Base-by-base conservation (phyloP, 2,329 filamentous ascomycete genomes). In the Pseudogymnoascus sp. region DNA sequence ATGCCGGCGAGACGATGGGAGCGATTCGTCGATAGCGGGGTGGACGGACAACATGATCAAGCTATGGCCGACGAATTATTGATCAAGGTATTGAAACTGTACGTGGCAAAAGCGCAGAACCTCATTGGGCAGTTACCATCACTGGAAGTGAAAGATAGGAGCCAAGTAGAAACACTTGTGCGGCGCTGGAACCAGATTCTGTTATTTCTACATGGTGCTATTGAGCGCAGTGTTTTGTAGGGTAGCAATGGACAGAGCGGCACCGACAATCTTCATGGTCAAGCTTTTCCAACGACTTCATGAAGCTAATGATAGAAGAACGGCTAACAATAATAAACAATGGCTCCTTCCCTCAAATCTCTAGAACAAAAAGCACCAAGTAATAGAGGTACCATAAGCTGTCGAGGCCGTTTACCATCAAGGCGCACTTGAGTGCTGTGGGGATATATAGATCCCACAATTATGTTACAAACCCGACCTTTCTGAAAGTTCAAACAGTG, bases 11-110 rank as follows among this genome's bases (percentile, higher is more conserved):
- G 71, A 7, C 73, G 75, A 69, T 84, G 81, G 80, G 71, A 72
- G 60, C 69, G 75, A 37, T 79, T 84, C 43, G 77, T 83, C 0
- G 75, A 76, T 38, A 76, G 76, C 2, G 68, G 73, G 4, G 79
- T 80, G 60, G 81, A 80, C 60, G 80, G 78, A 3, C 75, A 77
- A 65, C 70, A 65, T 11, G 77, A 80, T 62, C 75, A 80, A 66
- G 66, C 33, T 6, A 69, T 69, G 28, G 79, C 79, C 1, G 72
- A 81, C 64, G 25, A 63, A 11, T 23, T 78, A 58, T 66, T 84
- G 21, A 61, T 72, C 0, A 69, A 70, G 21, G 59, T 69, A 3
- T 62, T 73, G 25, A 63, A 59, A n/a, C n/a, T 41, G 6, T 60
- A 58, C 16, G 28, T 45, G 59, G 55, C 16, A 40, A 40, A 33